phyloP scores from a whole-genome alignment of 2,329 filamentous ascomycete species.

The Sporothrix sp. region DNA sequence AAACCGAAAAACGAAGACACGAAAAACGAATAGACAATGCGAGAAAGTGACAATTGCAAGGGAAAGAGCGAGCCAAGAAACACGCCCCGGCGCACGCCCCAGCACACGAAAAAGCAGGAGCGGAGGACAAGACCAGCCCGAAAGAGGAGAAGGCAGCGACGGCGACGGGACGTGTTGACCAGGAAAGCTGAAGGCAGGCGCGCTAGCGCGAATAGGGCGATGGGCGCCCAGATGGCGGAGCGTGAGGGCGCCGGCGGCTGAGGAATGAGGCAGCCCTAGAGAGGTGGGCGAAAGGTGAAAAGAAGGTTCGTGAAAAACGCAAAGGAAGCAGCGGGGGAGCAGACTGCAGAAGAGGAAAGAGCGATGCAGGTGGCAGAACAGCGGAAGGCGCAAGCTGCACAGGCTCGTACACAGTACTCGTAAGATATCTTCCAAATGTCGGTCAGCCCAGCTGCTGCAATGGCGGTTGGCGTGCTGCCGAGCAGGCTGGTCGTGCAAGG shows the following conservation, averaged over 20 bases:
- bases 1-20: no score
- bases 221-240: neutral
- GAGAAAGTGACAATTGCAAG: no score
- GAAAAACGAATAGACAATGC: no score
- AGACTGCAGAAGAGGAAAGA: neutral
- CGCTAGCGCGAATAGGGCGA: slow-evolving; percentile 7
- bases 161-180: neutral
- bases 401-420: no score
- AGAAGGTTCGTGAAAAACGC: neutral
- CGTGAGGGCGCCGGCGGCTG: neutral
- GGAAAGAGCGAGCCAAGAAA: neutral
- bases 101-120: neutral
- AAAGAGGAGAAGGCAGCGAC: slow-evolving; percentile 4
- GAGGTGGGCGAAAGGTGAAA: neutral
- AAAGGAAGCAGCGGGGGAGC: neutral
- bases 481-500: no score
- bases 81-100: neutral
- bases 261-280: neutral
- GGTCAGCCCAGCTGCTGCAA: no score
- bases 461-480: no score
- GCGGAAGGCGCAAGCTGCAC: no score
- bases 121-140: neutral
- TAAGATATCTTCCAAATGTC: no score
- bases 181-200: slow-evolving; percentile 11
- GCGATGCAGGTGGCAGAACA: neutral